Evolutionary conservation across 1,284 basidiomycete species (phyloP).

Genomic region (Marasmius fiardii): DNA sequence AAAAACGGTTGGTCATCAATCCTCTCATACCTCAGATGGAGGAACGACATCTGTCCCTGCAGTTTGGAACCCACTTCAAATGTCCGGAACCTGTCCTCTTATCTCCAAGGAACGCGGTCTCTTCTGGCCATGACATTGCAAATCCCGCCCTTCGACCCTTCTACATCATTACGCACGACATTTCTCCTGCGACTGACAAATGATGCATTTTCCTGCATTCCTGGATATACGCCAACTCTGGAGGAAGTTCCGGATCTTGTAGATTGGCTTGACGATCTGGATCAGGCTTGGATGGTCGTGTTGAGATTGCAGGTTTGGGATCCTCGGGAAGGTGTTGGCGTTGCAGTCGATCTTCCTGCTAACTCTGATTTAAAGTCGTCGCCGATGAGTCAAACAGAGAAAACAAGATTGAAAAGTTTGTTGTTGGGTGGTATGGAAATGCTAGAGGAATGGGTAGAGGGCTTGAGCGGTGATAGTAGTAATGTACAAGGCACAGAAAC

Average conservation of each 20-base stretch:
- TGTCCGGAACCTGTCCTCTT: conserved; percentile 51
- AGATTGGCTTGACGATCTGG: conserved; percentile 66
- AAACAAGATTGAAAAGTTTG: conserved; percentile 61
- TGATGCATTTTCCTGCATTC: conserved; percentile 55
- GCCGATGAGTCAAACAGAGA: conserved; percentile 62
- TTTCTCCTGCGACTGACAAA: conserved; percentile 69
- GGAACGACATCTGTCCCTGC: conserved; percentile 1
- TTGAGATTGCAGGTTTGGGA: conserved; percentile 65
- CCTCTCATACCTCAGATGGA: not conserved
- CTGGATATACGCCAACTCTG: conserved; percentile 49
- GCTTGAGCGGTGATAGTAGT: conserved; percentile 29
- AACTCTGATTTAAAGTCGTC: conserved; percentile 31
- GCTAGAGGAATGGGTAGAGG: conserved; percentile 66
- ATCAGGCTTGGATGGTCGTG: conserved; percentile 66
- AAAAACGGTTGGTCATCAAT: conserved; percentile 57
- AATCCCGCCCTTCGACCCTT: conserved; percentile 68
- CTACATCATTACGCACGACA: conserved; percentile 57
- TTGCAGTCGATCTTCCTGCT: conserved; percentile 38
- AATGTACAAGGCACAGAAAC: conserved; percentile 21
- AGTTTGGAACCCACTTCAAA: conserved; percentile 51
- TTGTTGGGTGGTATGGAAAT: conserved; percentile 52
- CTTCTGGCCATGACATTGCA: conserved; percentile 62
- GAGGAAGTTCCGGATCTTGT: conserved; percentile 47
- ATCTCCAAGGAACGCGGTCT: conserved; percentile 51
- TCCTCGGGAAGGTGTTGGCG: conserved; percentile 37